Conservation (phyloP, 2,329 filamentous ascomycete genomes). For the Fusarium ambrosium region DNA sequence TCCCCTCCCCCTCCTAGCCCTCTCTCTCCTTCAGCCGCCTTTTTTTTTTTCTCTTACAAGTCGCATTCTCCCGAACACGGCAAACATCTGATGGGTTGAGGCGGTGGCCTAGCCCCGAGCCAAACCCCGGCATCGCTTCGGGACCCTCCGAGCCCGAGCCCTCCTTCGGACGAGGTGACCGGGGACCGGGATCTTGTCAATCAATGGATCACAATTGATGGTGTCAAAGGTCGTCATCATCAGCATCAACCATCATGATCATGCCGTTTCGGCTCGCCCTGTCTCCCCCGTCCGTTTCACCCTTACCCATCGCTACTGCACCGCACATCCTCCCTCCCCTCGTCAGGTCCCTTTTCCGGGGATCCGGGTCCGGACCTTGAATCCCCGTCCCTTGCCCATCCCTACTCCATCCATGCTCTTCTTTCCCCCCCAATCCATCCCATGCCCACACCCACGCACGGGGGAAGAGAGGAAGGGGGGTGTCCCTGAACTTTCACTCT, state of each 20-base stretch:
- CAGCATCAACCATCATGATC: slow-evolving; percentile 14
- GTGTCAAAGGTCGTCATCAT: slow-evolving; percentile 28
- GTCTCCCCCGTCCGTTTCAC: slow-evolving; percentile 7
- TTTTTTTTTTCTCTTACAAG: neutral
- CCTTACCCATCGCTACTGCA: slow-evolving; percentile 19
- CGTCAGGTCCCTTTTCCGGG: slow-evolving; percentile 27
- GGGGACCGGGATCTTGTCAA: slow-evolving; percentile 23
- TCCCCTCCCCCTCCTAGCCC: neutral
- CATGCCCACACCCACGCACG: slow-evolving; percentile 27
- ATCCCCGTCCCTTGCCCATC: slow-evolving; percentile 26
- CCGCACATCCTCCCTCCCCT: neutral
- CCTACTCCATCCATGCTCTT: neutral
- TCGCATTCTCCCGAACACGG: slow-evolving; percentile 18
- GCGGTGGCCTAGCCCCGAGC: slow-evolving; percentile 24
- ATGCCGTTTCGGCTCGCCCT: slow-evolving; percentile 12
- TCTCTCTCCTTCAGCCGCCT: slow-evolving; percentile 19
- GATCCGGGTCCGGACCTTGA: slow-evolving; percentile 41
- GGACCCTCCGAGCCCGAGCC: slow-evolving; percentile 33
- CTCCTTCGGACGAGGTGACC: slow-evolving; percentile 26
- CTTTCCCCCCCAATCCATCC: neutral
- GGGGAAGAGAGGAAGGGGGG: slow-evolving; percentile 15
- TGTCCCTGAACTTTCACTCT: slow-evolving; percentile 3
- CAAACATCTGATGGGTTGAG: slow-evolving; percentile 20
- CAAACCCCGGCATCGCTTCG: slow-evolving; percentile 30
- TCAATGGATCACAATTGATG: neutral